Evolutionary conservation across 2,329 filamentous ascomycete genomes (phyloP), one percentile per base, ranked within the genome.

Genomic region (Aureobasidium musti): DNA sequence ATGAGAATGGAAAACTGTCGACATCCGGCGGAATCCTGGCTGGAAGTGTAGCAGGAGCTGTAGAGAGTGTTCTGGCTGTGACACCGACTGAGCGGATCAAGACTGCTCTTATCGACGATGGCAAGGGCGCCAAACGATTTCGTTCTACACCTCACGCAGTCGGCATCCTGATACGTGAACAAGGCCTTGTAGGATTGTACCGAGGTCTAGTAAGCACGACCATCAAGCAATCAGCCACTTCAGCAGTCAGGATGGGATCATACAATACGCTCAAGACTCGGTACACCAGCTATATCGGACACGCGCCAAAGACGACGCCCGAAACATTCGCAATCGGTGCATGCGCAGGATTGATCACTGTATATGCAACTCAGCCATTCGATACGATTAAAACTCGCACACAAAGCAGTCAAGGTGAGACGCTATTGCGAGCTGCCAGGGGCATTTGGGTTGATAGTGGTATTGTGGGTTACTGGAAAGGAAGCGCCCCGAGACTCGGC

Each of bases 381-480:
- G 79, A 81, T 68, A 78, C 78, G 1, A 72, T 81, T 49, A 80
- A 80, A 71, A 80, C 78, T 23, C 57, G 76, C 35, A 73, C 77
- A 5, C 79, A 80, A 66, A 73, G 74, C 45, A 70, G 70, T 28
- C 68, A 69, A 39, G 73, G 74, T 7, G 72, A 73, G 39, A 72
- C 70, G 41, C 71, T 74, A 2, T 47, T 70, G 7, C 66, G 71
- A 21, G 74, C 74, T 11, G 71, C 74, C 41, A 68, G 70, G 19
- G 70, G 68, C 39, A 69, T 74, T 2, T 68, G 71, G 66, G 67
- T 87, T 78, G 87, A 97, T 64, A 95, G 99, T 79, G 95, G 95
- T 2, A 65, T 97, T 11, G 76, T 94, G 47, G 97, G 93, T 0
- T 91, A 98, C 71, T 99, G 95, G 95, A 93, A 91, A 71, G 95